Evolutionary conservation across 495 filamentous ascomycete species (phyloP), one percentile per base, ranked within the genome.

Genomic region (Tetracladium setigerum): DNA sequence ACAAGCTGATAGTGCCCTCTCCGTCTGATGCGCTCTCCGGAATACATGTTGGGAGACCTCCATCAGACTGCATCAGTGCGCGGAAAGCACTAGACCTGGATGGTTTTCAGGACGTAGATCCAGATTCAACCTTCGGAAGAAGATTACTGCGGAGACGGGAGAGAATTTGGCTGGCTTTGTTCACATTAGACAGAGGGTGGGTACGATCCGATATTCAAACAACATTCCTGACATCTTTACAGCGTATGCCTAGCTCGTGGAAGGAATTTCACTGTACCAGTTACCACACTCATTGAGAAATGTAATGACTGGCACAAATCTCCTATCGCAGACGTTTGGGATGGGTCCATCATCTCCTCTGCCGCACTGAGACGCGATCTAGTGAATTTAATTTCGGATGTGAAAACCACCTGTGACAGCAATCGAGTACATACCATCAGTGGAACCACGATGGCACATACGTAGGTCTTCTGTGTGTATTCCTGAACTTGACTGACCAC

Each of bases 141-240:
- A 67, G 79, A 44, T 56, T 87, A 11, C 55, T 86, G 8, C 73
- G 82, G 52, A 65, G 81, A 49, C 69, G 83, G 33, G 83, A 87
- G 61, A 71, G 83, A 47, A 73, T 77, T 12, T 87, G 82, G 81
- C 72, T 87, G 46, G 76, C 82, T 1, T 62, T 87, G 12, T 87
- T 83, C 58, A 81, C 85, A 12, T 71, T 87, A n/a, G 82, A 87
- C 49, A 67, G 83, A 64, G 82, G 82, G 79, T 81, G 62, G 54
- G 61, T 53, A 22, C 41, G n/a, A 33, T 9, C 9, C 18, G 27
- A 6, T 11, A 4, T 16, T 39, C 1, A 18, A 10, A 34, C 2
- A 33, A 8, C 5, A 30, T 2, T 15, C 38, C 54, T 54, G 15
- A 47, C 32, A 8, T 36, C 44, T 19, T 7, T 47, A 8, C 48